phyloP scores from a whole-genome alignment of 2,329 filamentous ascomycete genomes.

The Neopestalotiopsis sp. region DNA sequence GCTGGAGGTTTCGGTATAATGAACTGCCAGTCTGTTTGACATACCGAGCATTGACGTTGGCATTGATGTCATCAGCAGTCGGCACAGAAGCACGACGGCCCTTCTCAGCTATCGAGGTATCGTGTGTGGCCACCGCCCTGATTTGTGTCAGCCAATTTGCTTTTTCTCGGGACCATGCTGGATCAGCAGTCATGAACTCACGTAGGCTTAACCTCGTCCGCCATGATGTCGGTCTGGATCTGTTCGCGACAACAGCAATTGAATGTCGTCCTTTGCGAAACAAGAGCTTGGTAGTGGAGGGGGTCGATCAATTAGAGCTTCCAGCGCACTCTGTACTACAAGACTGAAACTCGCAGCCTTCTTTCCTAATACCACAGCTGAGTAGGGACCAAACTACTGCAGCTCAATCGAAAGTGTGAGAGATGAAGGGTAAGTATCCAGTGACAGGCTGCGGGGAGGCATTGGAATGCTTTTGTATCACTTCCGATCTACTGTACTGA shows the following conservation, averaged over 20 bases:
- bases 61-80: slow-evolving; percentile 46
- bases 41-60: slow-evolving; percentile 53
- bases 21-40: slow-evolving; percentile 24
- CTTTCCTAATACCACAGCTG: background rate
- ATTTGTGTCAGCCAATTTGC: slow-evolving; percentile 10
- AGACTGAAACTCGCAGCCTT: background rate
- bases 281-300: background rate
- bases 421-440: background rate
- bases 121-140: slow-evolving; percentile 22
- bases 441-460: slow-evolving; percentile 10
- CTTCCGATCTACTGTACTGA: background rate
- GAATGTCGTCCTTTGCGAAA: background rate
- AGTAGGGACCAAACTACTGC: background rate
- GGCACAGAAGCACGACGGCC: slow-evolving; percentile 39
- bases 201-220: slow-evolving; percentile 15
- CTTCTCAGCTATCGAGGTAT: slow-evolving; percentile 42
- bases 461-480: slow-evolving; percentile 8
- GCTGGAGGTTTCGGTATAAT: slow-evolving; percentile 19
- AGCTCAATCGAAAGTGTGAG: background rate
- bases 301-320: background rate
- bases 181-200: slow-evolving; percentile 6
- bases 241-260: background rate
- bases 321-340: background rate
- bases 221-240: background rate
- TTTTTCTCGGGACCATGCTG: background rate